A percentile compares a stretch with the other conserved stretches of the same genome.
phyloP scores from a whole-genome alignment of 192 early-diverging fungal genomes.

The Podochytrium sp. region DNA sequence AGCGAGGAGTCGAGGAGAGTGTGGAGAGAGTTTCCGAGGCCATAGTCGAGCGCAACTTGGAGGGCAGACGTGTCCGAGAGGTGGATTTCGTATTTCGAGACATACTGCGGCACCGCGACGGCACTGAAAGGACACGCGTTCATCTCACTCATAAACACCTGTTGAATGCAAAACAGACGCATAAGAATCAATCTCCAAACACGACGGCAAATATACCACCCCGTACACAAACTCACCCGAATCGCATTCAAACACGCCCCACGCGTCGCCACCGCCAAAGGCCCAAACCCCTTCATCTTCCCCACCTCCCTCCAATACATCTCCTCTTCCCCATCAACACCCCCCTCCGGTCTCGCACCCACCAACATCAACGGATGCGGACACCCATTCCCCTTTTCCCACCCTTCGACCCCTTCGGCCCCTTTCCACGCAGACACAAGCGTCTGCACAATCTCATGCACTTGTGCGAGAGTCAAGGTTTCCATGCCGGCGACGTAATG shows the following conservation, averaged over 20 bases:
- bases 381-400: too few relatives aligned
- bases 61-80: not conserved
- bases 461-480: too few relatives aligned
- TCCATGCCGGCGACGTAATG: slow-evolving; percentile 8
- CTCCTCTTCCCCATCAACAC: not conserved
- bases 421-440: not conserved
- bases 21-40: not conserved
- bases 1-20: not conserved
- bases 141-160: not conserved
- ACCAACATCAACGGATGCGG: not conserved
- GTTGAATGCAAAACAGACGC: not conserved
- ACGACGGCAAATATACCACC: not conserved
- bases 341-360: not conserved
- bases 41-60: not conserved
- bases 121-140: not conserved
- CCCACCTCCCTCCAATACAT: not conserved
- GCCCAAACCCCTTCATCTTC: not conserved
- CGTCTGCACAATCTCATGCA: not conserved
- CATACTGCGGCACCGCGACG: not conserved
- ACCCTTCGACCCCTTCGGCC: too few relatives aligned
- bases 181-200: not conserved
- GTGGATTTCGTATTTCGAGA: not conserved
- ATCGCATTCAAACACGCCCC: not conserved
- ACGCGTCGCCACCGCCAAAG: not conserved
- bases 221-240: not conserved